Evolutionary conservation across 176 grass and related monocot genomes (phyloP).

Genomic region (Secale cereale): DNA sequence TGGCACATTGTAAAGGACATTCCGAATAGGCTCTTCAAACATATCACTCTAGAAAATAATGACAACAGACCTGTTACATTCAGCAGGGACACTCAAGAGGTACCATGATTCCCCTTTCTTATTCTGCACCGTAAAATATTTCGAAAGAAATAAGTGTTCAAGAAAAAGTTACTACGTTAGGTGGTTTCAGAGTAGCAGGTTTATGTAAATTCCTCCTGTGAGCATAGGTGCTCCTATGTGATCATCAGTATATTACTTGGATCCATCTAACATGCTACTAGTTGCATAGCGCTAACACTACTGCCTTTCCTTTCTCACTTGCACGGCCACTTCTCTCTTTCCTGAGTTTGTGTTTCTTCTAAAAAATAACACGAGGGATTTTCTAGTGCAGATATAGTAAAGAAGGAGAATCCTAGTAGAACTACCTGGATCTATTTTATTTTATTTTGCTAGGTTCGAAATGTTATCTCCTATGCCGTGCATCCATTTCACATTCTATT

Average conservation of each 20-base stretch:
- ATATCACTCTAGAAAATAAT: conserved; percentile 92
- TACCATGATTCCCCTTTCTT: conserved; percentile 28
- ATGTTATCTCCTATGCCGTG: background rate
- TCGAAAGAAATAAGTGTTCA: background rate
- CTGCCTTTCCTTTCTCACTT: background rate
- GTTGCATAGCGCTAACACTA: background rate
- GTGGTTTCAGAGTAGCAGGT: background rate
- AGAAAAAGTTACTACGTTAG: background rate
- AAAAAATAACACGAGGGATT: background rate
- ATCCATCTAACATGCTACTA: background rate
- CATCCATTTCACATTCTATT: background rate
- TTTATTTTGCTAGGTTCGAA: background rate
- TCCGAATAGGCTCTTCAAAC: conserved; percentile 58
- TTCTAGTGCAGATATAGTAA: background rate
- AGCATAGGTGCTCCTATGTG: background rate
- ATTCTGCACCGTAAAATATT: background rate
- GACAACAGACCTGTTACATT: conserved; percentile 66
- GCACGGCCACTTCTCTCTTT: background rate
- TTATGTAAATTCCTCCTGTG: background rate
- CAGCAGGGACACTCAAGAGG: conserved; percentile 89
- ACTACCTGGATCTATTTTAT: background rate
- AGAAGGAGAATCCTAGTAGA: background rate
- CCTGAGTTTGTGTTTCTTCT: background rate
- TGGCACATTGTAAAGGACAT: conserved; percentile 92
- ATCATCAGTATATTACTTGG: background rate